Conservation (phyloP, 805 yeast genomes). For the Pichia insulana region DNA sequence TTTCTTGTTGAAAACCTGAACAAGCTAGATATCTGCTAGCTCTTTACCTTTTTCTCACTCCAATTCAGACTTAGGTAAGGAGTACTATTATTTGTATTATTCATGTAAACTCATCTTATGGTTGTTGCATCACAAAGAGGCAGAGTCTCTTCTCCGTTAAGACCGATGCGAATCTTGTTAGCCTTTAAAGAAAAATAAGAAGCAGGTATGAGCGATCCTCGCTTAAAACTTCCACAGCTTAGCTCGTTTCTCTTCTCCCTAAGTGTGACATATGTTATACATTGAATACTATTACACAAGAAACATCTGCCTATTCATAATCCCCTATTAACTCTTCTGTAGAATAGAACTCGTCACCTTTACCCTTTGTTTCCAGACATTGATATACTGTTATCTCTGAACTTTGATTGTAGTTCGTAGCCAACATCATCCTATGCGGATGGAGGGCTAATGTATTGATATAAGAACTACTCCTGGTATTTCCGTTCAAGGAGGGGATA, state of each 20-base stretch:
- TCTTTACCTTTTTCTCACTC: too few relatives aligned
- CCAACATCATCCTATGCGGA: conserved; percentile 92
- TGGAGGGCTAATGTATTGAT: conserved; percentile 69
- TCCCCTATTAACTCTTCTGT: conserved; percentile 9
- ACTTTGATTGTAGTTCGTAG: conserved; percentile 75
- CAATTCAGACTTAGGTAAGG: too few relatives aligned
- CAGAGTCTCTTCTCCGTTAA: background rate
- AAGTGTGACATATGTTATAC: too few relatives aligned
- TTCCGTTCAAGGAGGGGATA: conserved; percentile 35
- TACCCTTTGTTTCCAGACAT: conserved; percentile 30
- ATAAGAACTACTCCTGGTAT: conserved; percentile 41
- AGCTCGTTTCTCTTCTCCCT: too few relatives aligned
- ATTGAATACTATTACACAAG: background rate
- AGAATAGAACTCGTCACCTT: conserved; percentile 14
- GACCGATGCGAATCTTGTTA: background rate
- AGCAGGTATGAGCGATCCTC: background rate
- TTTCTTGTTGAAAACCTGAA: too few relatives aligned
- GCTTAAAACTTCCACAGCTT: too few relatives aligned
- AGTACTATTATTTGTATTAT: too few relatives aligned
- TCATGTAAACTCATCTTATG: too few relatives aligned
- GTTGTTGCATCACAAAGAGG: too few relatives aligned
- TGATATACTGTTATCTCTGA: conserved; percentile 57
- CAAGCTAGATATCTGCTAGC: too few relatives aligned
- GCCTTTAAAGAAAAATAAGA: background rate
- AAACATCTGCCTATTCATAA: background rate